Conservation (phyloP, 768 basidiomycete species). For the Suillus weaverae region DNA sequence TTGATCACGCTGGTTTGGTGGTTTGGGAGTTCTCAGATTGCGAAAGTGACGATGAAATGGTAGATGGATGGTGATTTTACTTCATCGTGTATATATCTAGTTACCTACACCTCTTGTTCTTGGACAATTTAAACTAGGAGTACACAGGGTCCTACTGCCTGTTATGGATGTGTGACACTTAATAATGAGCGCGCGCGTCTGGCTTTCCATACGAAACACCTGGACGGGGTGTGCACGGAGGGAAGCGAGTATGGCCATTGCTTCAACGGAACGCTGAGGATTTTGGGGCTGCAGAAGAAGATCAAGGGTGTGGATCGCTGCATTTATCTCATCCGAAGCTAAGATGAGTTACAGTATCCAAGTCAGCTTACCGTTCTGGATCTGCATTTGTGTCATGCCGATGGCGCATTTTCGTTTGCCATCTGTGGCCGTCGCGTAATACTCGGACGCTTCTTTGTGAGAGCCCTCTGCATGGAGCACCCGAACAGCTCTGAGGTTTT, state of each 20-base stretch:
- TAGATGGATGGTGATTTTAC: too few species aligned
- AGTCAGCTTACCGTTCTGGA: constrained; percentile 63
- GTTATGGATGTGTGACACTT: not conserved
- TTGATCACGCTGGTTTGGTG: too few species aligned
- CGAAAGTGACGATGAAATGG: too few species aligned
- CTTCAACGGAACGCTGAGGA: constrained; percentile 71
- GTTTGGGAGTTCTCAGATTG: too few species aligned
- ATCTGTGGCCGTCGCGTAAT: constrained; percentile 66
- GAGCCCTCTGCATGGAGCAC: constrained; percentile 74
- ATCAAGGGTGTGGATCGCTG: constrained; percentile 84
- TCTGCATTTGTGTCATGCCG: constrained; percentile 83
- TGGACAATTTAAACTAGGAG: too few species aligned
- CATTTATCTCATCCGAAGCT: constrained; percentile 69
- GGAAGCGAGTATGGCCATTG: constrained; percentile 84
- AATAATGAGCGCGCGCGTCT: not conserved
- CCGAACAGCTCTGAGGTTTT: constrained; percentile 80
- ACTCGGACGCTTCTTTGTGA: constrained; percentile 59
- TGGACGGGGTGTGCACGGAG: constrained; percentile 82
- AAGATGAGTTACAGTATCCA: constrained; percentile 2
- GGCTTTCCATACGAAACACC: constrained; percentile 51
- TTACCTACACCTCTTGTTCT: too few species aligned
- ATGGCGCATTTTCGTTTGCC: constrained; percentile 76
- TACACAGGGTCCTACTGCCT: not conserved
- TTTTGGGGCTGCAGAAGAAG: constrained; percentile 67
- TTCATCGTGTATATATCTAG: too few species aligned